Conservation (phyloP, 129 eudicot genomes). For the Arctium lappa region DNA sequence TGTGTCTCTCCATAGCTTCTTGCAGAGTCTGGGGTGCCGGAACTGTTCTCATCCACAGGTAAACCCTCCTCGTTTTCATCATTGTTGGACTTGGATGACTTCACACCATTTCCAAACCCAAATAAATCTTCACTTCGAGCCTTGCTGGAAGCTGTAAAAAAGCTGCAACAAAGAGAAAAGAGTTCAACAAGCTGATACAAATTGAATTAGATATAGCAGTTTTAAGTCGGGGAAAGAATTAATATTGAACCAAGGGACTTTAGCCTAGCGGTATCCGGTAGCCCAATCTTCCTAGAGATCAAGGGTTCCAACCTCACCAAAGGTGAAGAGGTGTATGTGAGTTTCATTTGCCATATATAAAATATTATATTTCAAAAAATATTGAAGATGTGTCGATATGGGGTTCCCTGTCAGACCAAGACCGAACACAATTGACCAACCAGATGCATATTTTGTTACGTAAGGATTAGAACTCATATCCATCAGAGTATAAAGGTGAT, state of each 20-base stretch:
- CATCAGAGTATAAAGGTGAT: no score
- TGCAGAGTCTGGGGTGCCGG: conserved; percentile 57
- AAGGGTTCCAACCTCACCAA: no score
- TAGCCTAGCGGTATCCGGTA: no score
- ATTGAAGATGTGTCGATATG: not conserved
- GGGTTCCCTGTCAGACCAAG: not conserved
- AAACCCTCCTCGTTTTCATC: conserved; percentile 31
- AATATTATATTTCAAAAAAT: no score
- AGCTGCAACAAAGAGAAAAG: conserved; percentile 52
- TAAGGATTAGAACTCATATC: not conserved
- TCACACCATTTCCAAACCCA: conserved; percentile 43
- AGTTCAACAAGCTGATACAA: not conserved
- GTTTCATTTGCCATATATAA: no score
- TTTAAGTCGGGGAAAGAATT: not conserved
- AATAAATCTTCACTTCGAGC: conserved; percentile 45
- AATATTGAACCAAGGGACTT: no score
- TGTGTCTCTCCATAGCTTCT: conserved; percentile 81
- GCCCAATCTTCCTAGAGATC: no score
- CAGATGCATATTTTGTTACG: not conserved
- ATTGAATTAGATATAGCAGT: not conserved
- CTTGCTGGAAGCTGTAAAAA: conserved; percentile 77
- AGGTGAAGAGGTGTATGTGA: no score
- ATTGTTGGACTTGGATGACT: conserved; percentile 21
- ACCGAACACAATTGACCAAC: not conserved
- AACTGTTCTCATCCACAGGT: conserved; percentile 36